Evolutionary conservation across 345 rosid genomes (phyloP).

Genomic region (Corymbia maculata): DNA sequence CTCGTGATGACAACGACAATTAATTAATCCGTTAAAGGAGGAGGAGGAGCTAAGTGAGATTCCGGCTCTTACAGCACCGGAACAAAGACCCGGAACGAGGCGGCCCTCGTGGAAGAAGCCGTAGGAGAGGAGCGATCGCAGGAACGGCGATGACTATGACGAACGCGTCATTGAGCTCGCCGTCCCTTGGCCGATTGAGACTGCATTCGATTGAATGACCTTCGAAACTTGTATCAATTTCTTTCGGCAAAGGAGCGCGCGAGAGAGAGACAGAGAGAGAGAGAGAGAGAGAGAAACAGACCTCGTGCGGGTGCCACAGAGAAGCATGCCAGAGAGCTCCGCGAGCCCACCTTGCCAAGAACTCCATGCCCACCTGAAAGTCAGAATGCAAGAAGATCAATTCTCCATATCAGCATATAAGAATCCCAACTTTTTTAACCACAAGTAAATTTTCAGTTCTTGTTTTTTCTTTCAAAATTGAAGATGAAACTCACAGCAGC

Average conservation of each 20-base stretch:
- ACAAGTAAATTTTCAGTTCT: neutral
- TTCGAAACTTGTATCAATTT: neutral
- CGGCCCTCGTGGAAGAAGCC: slow-evolving; percentile 76
- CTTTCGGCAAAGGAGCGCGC: neutral
- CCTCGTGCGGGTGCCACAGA: slow-evolving; percentile 88
- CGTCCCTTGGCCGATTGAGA: slow-evolving; percentile 83
- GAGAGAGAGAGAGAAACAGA: neutral
- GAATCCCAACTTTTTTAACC: neutral
- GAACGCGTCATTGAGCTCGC: slow-evolving; percentile 84
- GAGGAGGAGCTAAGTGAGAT: neutral
- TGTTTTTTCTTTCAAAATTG: neutral
- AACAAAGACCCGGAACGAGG: slow-evolving; percentile 69
- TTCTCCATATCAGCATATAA: neutral
- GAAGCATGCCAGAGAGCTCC: slow-evolving; percentile 90
- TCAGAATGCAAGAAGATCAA: neutral
- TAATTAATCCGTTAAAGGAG: too few species aligned
- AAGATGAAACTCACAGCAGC: slow-evolving; percentile 59
- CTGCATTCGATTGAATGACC: slow-evolving; percentile 16
- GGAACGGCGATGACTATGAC: slow-evolving; percentile 80
- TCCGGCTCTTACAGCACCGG: slow-evolving; percentile 62
- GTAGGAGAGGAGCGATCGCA: slow-evolving; percentile 60
- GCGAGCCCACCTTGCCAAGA: slow-evolving; percentile 97
- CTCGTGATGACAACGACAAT: neutral
- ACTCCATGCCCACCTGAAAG: slow-evolving; percentile 92
- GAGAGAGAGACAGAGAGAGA: neutral